Base-by-base conservation (phyloP, 1,284 basidiomycete genomes). In the Thelephora terrestris region DNA sequence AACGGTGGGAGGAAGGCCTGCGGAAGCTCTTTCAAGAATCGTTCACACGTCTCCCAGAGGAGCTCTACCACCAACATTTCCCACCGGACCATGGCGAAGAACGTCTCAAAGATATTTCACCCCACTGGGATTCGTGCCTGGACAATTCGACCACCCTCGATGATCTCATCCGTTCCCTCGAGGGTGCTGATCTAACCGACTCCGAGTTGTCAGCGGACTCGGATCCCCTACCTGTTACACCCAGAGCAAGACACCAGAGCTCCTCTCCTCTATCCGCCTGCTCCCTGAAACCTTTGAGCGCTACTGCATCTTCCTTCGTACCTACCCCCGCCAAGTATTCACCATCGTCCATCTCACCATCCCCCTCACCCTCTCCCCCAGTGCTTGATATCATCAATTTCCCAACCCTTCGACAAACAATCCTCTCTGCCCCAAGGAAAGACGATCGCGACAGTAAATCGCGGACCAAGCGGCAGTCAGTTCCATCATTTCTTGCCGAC, bases 381-480 rank as follows among this genome's bases (percentile, higher is more conserved):
- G 25, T 45, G 23, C 24, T 29, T 17, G 43, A 45, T 32, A 45
- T 45, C 47, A 47, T 35, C 43, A 51, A 7, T 43, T 52, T 6
- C 45, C 47, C 32, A 42, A 51, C 7, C 29, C 43, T 12, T 46
- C 46, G 4, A 7, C 59, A 60, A 6, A 61, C 60, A 0, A 55
- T 65, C 1, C 62, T 63, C 5, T 57, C 59, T 2, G 55, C 55
- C 2, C 48, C 61, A 21, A 55, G 57, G 50, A 62, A 60, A 47
- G 63, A 65, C 47, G 63, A 63, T 40, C 56, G 60, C n/a, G 64
- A 63, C 1, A 64, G 65, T 52, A 65, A 64, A 50, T 56, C 55
- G 17, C 53, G 58, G 23, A 58, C 58, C 25, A 55, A 57, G 2
- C 61, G 58, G 4, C 58, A 60, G 20, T 55, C 58, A 17, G 50